Conservation (phyloP, 1,139 yeast species). For the Lipomyces yarrowii region DNA sequence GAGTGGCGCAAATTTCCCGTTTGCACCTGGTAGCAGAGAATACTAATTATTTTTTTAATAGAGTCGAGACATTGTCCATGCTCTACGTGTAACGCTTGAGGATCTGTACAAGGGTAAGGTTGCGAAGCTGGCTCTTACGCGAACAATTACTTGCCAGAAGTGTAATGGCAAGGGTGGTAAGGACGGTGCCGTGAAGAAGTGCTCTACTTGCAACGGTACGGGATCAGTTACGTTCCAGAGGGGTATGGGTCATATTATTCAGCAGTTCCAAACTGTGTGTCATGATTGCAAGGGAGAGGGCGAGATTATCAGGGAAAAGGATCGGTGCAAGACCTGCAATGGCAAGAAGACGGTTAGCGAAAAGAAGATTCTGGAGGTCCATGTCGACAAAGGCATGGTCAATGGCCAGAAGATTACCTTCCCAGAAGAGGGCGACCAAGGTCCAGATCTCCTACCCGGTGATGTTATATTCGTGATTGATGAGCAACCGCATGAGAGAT, state of each 20-base stretch:
- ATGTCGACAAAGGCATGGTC: slow-evolving; percentile 96
- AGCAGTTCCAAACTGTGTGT: slow-evolving; percentile 95
- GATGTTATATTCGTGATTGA: slow-evolving; percentile 91
- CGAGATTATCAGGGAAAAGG: slow-evolving; percentile 82
- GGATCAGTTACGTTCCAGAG: slow-evolving; percentile 93
- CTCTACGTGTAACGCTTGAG: slow-evolving; percentile 82
- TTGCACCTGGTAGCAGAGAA: neutral
- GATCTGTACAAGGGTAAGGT: slow-evolving; percentile 95
- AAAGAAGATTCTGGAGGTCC: slow-evolving; percentile 91
- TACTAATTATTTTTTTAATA: neutral
- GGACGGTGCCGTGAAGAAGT: slow-evolving; percentile 84
- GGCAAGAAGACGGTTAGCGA: slow-evolving; percentile 89
- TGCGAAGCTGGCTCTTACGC: slow-evolving; percentile 89
- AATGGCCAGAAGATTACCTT: slow-evolving; percentile 91
- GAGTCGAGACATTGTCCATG: slow-evolving; percentile 86
- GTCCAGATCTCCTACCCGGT: slow-evolving; percentile 93
- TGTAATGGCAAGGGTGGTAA: slow-evolving; percentile 98
- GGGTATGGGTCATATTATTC: slow-evolving; percentile 99
- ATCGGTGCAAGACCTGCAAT: slow-evolving; percentile 81
- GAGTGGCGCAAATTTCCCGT: slow-evolving; percentile 2
- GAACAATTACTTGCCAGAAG: slow-evolving; percentile 80
- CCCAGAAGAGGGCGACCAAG: slow-evolving; percentile 97
- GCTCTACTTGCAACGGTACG: slow-evolving; percentile 83
- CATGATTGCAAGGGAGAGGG: slow-evolving; percentile 92
- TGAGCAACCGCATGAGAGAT: slow-evolving; percentile 80